Evolutionary conservation across 768 basidiomycete genomes (phyloP).

Genomic region (Rhodotorula graminis): DNA sequence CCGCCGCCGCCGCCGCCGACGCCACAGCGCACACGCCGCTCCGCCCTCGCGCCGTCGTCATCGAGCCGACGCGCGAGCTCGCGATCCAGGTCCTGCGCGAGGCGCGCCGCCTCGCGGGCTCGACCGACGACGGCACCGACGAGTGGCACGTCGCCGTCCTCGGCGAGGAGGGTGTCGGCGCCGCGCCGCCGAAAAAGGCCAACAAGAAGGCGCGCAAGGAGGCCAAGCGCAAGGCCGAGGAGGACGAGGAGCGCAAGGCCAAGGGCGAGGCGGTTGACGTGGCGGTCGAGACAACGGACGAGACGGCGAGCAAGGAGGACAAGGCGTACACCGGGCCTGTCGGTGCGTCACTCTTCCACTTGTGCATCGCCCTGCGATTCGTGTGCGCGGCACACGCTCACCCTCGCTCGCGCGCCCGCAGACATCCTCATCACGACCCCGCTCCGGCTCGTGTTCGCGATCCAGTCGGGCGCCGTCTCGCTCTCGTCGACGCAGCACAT

Average conservation of each 20-base stretch:
- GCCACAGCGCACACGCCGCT: slow-evolving; percentile 44
- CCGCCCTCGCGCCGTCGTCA: slow-evolving; percentile 67
- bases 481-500: slow-evolving; percentile 31
- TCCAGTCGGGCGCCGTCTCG: slow-evolving; percentile 50
- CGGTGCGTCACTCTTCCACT: slow-evolving; percentile 8
- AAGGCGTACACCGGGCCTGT: slow-evolving; percentile 47
- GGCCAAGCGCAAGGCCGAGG: background rate
- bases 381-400: too few species aligned
- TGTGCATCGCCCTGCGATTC: background rate
- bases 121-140: slow-evolving; percentile 51
- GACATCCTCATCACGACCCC: slow-evolving; percentile 93
- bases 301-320: slow-evolving; percentile 64
- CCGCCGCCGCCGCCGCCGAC: slow-evolving; percentile 60
- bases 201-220: slow-evolving; percentile 5
- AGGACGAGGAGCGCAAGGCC: background rate
- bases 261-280: slow-evolving; percentile 77
- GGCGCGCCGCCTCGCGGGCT: slow-evolving; percentile 63
- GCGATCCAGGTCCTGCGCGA: slow-evolving; percentile 94
- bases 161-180: slow-evolving; percentile 34
- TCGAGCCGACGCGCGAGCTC: slow-evolving; percentile 92
- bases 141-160: slow-evolving; percentile 35
- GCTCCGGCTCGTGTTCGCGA: slow-evolving; percentile 72
- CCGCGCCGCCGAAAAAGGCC: background rate
- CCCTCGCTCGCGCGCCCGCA: slow-evolving; percentile 42
- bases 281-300: slow-evolving; percentile 68